Evolutionary conservation across 106 monocot species (phyloP).

Genomic region (Platanthera zijinensis): DNA sequence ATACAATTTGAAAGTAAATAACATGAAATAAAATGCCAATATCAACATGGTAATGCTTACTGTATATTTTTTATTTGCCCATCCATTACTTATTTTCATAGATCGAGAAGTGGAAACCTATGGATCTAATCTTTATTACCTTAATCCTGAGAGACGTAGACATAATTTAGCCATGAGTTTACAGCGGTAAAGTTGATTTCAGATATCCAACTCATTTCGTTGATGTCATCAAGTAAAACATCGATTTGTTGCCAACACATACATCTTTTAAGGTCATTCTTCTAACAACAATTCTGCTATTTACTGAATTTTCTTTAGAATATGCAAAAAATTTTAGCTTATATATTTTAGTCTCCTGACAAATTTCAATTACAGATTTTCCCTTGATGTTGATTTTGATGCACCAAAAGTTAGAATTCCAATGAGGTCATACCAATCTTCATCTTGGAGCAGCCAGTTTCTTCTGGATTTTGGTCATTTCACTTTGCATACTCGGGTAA

Average conservation of each 20-base stretch:
- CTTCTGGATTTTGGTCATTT: conserved; percentile 97
- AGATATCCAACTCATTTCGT: not conserved
- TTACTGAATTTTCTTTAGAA: not conserved
- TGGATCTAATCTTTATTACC: not conserved
- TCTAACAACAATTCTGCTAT: not conserved
- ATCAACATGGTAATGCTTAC: not conserved
- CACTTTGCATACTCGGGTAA: conserved; percentile 78
- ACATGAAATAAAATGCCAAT: not conserved
- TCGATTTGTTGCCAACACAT: not conserved
- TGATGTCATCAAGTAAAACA: not conserved
- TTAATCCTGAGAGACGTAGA: not conserved
- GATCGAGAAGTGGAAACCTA: not conserved
- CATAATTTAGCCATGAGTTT: not conserved
- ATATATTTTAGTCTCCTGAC: not conserved
- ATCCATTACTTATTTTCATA: not conserved
- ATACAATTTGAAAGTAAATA: not conserved
- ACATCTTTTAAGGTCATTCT: not conserved
- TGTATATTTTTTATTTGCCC: not conserved
- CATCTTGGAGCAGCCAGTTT: conserved; percentile 39
- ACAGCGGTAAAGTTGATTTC: not conserved
- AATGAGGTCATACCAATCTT: conserved; percentile 24
- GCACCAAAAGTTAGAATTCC: conserved; percentile 93
- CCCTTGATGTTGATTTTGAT: conserved; percentile 96
- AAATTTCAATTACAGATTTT: conserved; percentile 49
- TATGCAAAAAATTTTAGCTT: not conserved